A percentile compares a stretch with the other conserved stretches of the same genome.
phyloP scores from a whole-genome alignment of 2,329 filamentous ascomycete genomes.

The Ramichloridium luteum region DNA sequence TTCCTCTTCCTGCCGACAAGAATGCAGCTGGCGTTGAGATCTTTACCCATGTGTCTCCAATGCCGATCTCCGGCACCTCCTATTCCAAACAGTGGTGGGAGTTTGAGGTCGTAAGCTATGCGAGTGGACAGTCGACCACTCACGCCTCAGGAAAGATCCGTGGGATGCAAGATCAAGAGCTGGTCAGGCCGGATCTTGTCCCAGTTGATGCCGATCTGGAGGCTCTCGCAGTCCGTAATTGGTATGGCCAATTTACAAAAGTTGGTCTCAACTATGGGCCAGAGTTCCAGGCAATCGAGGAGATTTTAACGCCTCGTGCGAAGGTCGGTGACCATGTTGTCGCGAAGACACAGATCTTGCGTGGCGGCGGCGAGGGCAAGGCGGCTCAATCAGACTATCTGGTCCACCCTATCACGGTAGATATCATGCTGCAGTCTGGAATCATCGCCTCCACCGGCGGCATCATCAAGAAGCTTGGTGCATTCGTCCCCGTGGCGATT shows the following conservation, averaged over 20 bases:
- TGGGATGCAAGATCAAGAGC: not conserved
- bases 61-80: not conserved
- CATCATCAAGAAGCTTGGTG: too few species aligned
- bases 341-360: too few species aligned
- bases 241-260: conserved; percentile 4
- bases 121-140: conserved; percentile 1
- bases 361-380: too few species aligned
- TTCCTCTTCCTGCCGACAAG: conserved; percentile 9
- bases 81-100: conserved; percentile 3
- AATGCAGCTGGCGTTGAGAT: conserved; percentile 7
- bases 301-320: too few species aligned
- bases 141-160: conserved; percentile 3
- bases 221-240: too few species aligned
- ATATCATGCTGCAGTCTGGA: conserved; percentile 22
- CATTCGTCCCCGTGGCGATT: too few species aligned
- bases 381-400: conserved; percentile 20
- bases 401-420: conserved; percentile 20
- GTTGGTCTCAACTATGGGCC: not conserved
- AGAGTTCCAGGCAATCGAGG: not conserved
- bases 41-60: conserved; percentile 3
- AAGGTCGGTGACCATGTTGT: not conserved
- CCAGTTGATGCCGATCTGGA: too few species aligned
- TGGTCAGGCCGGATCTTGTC: not conserved
- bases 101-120: conserved; percentile 3
- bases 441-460: too few species aligned